These are phyloP conservation scores for Tulasnella sp. DNA, from an alignment of 768 basidiomycete species.

Conservation along the genomic window DNA sequence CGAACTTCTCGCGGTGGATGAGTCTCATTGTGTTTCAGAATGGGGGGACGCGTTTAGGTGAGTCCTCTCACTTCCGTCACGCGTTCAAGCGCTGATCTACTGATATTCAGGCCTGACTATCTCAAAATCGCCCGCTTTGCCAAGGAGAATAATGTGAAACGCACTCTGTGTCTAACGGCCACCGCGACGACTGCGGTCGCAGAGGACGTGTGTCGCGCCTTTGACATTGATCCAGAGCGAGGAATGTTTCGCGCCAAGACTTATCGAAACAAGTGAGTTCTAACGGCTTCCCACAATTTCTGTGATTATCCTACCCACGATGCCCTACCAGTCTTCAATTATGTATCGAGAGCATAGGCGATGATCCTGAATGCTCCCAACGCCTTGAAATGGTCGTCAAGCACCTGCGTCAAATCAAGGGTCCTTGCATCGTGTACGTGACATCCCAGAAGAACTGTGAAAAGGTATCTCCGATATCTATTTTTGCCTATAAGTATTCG, in stretches of 20 bases:
- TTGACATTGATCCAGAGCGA: slow-evolving; percentile 30
- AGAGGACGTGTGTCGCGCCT: slow-evolving; percentile 35
- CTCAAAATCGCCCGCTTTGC: slow-evolving; percentile 36
- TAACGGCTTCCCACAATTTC: not conserved
- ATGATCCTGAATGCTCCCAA: slow-evolving; percentile 25
- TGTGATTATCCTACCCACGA: not conserved
- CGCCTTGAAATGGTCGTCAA: slow-evolving; percentile 29
- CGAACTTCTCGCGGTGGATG: slow-evolving; percentile 39
- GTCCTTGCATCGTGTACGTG: slow-evolving; percentile 38
- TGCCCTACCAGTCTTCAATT: slow-evolving; percentile 28
- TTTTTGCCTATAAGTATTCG: no score
- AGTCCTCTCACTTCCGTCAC: not conserved
- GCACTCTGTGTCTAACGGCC: slow-evolving; percentile 37
- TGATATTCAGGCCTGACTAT: slow-evolving; percentile 19
- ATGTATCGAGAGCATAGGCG: slow-evolving; percentile 23
- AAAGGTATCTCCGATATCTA: slow-evolving; percentile 21
- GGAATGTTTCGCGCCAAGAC: slow-evolving; percentile 37
- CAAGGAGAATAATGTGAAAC: slow-evolving; percentile 35
- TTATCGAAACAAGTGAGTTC: slow-evolving; percentile 34
- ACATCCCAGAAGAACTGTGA: slow-evolving; percentile 35
- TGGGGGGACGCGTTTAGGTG: slow-evolving; percentile 36
- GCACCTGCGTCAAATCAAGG: slow-evolving; percentile 29
- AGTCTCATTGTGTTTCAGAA: slow-evolving; percentile 39
- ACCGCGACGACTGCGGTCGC: slow-evolving; percentile 36
- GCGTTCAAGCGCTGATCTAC: not conserved